phyloP scores from a whole-genome alignment of 495 filamentous ascomycete genomes.

The Penicillium goetzii region DNA sequence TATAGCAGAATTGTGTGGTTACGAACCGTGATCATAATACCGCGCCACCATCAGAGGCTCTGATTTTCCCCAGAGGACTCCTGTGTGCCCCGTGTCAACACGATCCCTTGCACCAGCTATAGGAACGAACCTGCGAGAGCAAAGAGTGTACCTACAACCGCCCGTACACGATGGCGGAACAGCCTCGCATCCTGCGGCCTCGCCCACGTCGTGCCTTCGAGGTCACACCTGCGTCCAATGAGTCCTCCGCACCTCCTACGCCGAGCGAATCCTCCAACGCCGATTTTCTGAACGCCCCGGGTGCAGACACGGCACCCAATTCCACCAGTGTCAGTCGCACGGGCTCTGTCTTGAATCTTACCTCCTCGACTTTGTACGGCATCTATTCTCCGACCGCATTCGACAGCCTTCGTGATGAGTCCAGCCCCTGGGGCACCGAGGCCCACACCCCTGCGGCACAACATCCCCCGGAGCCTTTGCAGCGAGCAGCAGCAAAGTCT shows the following conservation, averaged over 20 bases:
- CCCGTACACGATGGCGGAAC: slow-evolving; percentile 44
- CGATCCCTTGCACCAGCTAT: slow-evolving; percentile 6
- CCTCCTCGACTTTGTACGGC: slow-evolving; percentile 83
- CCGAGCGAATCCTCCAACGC: slow-evolving; percentile 45
- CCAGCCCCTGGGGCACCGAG: slow-evolving; percentile 72
- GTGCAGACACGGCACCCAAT: slow-evolving; percentile 31
- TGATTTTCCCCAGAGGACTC: slow-evolving; percentile 13
- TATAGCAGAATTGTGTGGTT: slow-evolving; percentile 3
- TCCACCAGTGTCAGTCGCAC: slow-evolving; percentile 58
- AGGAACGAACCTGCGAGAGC: background rate
- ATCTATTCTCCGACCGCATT: slow-evolving; percentile 78
- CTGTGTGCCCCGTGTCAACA: background rate
- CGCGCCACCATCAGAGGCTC: slow-evolving; percentile 14
- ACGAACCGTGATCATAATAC: background rate
- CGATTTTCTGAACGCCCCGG: slow-evolving; percentile 38
- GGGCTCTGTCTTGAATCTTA: slow-evolving; percentile 83
- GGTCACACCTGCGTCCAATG: slow-evolving; percentile 55
- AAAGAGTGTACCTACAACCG: background rate
- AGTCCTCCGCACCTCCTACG: slow-evolving; percentile 55
- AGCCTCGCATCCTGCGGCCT: slow-evolving; percentile 66
- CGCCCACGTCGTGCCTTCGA: slow-evolving; percentile 78
- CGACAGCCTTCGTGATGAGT: slow-evolving; percentile 54
- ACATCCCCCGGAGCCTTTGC: slow-evolving; percentile 32
- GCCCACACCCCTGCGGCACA: slow-evolving; percentile 59
- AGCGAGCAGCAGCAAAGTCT: slow-evolving; percentile 31